phyloP scores from a whole-genome alignment of 75 land plant species.

The Chamaecyparis obtusa region DNA sequence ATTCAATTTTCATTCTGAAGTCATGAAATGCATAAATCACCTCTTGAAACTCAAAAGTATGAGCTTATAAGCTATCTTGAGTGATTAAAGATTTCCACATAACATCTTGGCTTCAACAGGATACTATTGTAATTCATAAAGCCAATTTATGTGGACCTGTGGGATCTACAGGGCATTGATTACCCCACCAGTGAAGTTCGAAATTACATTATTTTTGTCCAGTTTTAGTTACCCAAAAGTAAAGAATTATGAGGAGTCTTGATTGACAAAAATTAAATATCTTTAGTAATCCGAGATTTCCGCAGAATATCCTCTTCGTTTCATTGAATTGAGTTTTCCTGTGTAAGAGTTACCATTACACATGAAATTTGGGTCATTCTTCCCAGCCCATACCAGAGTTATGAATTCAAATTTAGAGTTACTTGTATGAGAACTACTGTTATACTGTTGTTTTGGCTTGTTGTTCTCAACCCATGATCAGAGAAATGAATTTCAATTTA shows the following conservation, averaged over 20 bases:
- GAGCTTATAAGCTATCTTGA: neutral
- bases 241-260: neutral
- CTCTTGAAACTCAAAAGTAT: neutral
- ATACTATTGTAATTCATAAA: neutral
- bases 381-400: too few species aligned
- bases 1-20: neutral
- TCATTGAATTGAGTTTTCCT: neutral
- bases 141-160: neutral
- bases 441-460: neutral
- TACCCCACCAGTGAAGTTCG: neutral
- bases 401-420: too few species aligned
- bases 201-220: neutral
- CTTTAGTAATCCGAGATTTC: neutral
- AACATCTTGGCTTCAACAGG: neutral
- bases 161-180: neutral
- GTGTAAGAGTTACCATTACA: neutral
- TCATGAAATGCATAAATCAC: neutral
- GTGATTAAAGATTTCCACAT: neutral
- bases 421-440: too few species aligned
- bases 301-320: neutral
- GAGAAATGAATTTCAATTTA: neutral
- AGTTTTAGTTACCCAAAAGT: neutral
- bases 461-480: neutral
- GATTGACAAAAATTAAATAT: neutral
- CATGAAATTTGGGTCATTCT: too few species aligned